Conservation (phyloP, 208 protist genomes). For the Strigomonas culicis region DNA sequence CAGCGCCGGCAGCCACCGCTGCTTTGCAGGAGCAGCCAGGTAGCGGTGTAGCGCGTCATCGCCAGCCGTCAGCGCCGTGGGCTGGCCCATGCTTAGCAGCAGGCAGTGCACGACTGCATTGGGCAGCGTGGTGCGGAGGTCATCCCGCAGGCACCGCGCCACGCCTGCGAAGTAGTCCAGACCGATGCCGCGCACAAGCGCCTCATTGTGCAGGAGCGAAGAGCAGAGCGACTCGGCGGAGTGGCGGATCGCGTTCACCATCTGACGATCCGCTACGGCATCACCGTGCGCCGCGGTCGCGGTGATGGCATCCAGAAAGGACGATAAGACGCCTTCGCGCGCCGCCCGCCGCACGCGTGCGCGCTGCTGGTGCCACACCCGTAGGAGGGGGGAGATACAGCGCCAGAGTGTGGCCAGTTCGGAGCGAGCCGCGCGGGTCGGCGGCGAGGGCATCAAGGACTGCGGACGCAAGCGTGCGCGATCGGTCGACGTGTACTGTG, state of each 20-base stretch:
- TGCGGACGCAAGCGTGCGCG: not conserved
- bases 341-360: not conserved
- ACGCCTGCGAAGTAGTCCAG: slow-evolving; percentile 35
- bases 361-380: not conserved
- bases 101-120: slow-evolving; percentile 72
- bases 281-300: not conserved
- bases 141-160: slow-evolving; percentile 20
- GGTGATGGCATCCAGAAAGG: not conserved
- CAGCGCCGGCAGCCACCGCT: slow-evolving; percentile 46
- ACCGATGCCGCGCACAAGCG: slow-evolving; percentile 55
- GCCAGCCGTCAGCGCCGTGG: not conserved
- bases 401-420: not conserved
- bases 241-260: not conserved
- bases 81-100: slow-evolving; percentile 41
- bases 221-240: slow-evolving; percentile 52
- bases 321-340: not conserved
- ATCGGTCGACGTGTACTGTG: not conserved
- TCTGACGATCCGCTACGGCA: not conserved
- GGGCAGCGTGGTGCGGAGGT: slow-evolving; percentile 21
- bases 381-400: not conserved
- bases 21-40: slow-evolving; percentile 16
- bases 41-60: slow-evolving; percentile 8
- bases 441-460: no score
- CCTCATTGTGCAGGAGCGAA: slow-evolving; percentile 49
- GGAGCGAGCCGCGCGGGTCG: no score